phyloP scores from a whole-genome alignment of 306 rosid genomes.

The Oxytropis ochrocephala region DNA sequence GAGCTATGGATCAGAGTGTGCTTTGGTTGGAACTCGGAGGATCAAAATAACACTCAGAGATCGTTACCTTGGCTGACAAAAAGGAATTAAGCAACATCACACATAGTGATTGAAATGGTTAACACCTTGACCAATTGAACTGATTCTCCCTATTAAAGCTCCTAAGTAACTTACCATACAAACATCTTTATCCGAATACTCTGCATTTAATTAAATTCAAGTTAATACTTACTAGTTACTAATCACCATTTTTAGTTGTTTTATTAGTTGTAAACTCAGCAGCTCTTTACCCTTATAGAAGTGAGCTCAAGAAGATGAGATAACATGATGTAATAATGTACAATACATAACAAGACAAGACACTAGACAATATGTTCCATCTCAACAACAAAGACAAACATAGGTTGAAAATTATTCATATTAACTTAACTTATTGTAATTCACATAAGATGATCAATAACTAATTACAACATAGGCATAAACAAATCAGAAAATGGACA shows the following conservation, averaged over 20 bases:
- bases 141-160: neutral
- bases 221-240: neutral
- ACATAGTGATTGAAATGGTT: neutral
- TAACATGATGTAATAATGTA: neutral
- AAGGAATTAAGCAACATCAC: neutral
- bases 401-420: conserved; percentile 8
- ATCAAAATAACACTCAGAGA: neutral
- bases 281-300: neutral
- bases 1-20: neutral
- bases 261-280: neutral
- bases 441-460: conserved; percentile 22
- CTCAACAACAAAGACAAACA: neutral
- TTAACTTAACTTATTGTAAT: neutral
- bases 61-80: neutral
- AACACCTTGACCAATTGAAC: no score
- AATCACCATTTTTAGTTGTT: neutral
- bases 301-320: neutral
- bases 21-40: neutral
- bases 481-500: neutral
- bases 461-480: conserved; percentile 7
- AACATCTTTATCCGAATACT: neutral
- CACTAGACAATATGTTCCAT: neutral
- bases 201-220: neutral
- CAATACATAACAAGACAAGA: neutral
- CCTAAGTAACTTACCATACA: neutral